Conservation (phyloP, 768 basidiomycete species). For the Suillus placidus region DNA sequence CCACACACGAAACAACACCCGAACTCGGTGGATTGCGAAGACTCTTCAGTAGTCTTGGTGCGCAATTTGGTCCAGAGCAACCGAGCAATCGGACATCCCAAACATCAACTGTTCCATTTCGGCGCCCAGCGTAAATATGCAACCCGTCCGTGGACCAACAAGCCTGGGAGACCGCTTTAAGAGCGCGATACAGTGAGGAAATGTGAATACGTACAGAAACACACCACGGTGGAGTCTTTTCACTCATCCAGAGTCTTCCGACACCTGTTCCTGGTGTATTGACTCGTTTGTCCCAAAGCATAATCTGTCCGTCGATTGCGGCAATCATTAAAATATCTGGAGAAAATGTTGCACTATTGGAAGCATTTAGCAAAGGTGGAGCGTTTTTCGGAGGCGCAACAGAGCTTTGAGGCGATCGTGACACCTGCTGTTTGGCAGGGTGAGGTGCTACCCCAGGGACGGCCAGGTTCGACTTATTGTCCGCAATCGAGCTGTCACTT, state of each 20-base stretch:
- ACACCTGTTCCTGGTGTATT: constrained; percentile 68
- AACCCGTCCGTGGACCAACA: constrained; percentile 91
- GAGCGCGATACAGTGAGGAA: constrained; percentile 8
- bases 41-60: constrained; percentile 81
- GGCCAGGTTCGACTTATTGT: constrained; percentile 25
- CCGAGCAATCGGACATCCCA: constrained; percentile 93
- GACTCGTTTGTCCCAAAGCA: constrained; percentile 87
- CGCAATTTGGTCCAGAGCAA: constrained; percentile 55
- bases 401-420: constrained; percentile 35
- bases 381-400: constrained; percentile 72
- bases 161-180: constrained; percentile 54
- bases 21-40: constrained; percentile 86
- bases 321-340: constrained; percentile 86
- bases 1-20: constrained; percentile 89
- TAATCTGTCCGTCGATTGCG: constrained; percentile 88
- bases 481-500: constrained; percentile 18
- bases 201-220: constrained; percentile 68
- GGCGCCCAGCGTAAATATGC: constrained; percentile 87
- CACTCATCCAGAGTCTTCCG: constrained; percentile 85
- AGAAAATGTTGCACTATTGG: constrained; percentile 66
- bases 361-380: constrained; percentile 69
- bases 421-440: constrained; percentile 23
- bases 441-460: constrained; percentile 34
- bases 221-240: constrained; percentile 95
- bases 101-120: constrained; percentile 89